Conservation (phyloP, 306 rosid genomes). For the Cajanus cajan region DNA sequence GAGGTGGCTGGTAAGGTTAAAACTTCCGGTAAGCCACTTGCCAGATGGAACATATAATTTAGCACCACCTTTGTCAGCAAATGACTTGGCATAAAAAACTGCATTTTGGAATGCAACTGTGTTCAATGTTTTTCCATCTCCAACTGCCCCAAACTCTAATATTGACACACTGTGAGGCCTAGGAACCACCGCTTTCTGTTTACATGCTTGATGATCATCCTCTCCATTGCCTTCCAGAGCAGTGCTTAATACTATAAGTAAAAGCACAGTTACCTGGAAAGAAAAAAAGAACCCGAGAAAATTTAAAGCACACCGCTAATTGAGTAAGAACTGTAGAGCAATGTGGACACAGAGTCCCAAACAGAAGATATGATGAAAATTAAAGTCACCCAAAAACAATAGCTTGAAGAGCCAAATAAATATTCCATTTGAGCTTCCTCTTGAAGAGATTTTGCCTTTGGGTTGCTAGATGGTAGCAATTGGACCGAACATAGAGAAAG, state of each 20-base stretch:
- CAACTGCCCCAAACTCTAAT: conserved; percentile 70
- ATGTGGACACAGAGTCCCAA: not conserved
- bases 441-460: conserved; percentile 1
- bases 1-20: conserved; percentile 71
- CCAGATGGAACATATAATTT: conserved; percentile 68
- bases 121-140: conserved; percentile 71
- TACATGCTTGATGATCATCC: conserved; percentile 35
- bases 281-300: conserved; percentile 9
- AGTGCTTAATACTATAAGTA: conserved; percentile 38
- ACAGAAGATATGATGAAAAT: not conserved
- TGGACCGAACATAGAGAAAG: not conserved
- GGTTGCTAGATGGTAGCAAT: conserved; percentile 2
- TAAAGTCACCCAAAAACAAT: not conserved
- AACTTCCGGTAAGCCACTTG: conserved; percentile 66
- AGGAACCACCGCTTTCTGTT: conserved; percentile 22
- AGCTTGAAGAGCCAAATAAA: not conserved
- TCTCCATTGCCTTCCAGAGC: conserved; percentile 34
- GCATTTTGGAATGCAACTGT: conserved; percentile 70
- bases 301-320: not conserved
- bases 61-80: conserved; percentile 79
- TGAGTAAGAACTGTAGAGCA: not conserved
- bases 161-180: conserved; percentile 75
- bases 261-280: conserved; percentile 41
- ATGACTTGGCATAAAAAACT: conserved; percentile 63
- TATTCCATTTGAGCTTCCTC: not conserved